Base-by-base conservation (phyloP, 805 yeast species). In the Wickerhamomyces sydowiorum region DNA sequence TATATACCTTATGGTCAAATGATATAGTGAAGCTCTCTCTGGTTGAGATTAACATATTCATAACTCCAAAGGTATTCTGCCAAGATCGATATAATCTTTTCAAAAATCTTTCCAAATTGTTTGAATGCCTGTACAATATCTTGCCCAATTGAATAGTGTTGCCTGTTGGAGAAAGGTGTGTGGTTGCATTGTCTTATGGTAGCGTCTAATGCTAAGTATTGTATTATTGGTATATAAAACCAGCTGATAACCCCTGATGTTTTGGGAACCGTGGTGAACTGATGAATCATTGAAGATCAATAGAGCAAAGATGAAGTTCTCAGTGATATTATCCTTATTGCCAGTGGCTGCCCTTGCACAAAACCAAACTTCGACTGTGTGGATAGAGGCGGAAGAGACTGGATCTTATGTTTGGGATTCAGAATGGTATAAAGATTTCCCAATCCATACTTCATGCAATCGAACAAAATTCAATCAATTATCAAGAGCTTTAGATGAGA, bases 401-500 rank as follows among this genome's bases (percentile, higher is more conserved):
- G 18, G 7, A 7, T 38, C 34, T 12, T 47, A 51, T 25, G 39
- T 39, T 27, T 47, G 53, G 53, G 38, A 36, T 29, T 30, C 48
- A 3, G 28, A 31, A 10, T 51, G 52, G 52, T 47, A 45, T 29
- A 45, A 39, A 29, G 51, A 51, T 31, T 47, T 49, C 27, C 51
- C 48, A 30, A 45, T 51, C 15, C 54, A 51, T 36, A 20, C 48
- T 2, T 49, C 53, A 5, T 49, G 55, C 37, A 48, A 51, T 38
- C 32, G 43, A 32, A 47, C 54, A 3, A 46, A 50, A 31, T 48
- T 44, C 22, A 36, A 36, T 23, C 52, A 50, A 38, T 31, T 51
- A 10, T 23, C 23, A 19, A 35, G 43, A 24, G 66, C 53, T 6
- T 61, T 67, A 44, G 44, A 57, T 34, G 72, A 68, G 41, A 48